These are phyloP conservation scores for Fraxinus floribunda DNA, from an alignment of 305 asterid genomes.

Conservation along the genomic window DNA sequence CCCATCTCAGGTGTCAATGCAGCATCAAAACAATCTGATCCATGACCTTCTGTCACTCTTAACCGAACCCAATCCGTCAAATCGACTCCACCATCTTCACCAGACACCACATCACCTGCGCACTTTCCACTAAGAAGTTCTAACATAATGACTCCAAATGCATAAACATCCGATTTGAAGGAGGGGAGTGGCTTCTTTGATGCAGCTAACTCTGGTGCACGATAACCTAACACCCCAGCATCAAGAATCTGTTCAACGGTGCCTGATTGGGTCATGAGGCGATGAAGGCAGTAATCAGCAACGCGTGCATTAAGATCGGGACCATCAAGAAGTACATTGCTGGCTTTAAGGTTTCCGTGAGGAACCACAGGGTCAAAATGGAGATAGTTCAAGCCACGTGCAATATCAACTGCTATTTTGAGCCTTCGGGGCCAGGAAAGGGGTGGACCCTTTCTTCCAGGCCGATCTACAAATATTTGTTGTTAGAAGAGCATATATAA, in stretches of 20 bases:
- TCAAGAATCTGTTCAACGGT: slow-evolving; percentile 91
- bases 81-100: slow-evolving; percentile 85
- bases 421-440: slow-evolving; percentile 87
- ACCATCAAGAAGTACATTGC: slow-evolving; percentile 78
- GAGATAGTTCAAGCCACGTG: slow-evolving; percentile 99
- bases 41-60: slow-evolving; percentile 81
- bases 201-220: slow-evolving; percentile 89
- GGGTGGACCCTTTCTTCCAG: slow-evolving; percentile 83
- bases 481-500: slow-evolving; percentile 3
- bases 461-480: slow-evolving; percentile 61
- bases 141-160: slow-evolving; percentile 80
- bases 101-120: slow-evolving; percentile 93
- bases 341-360: slow-evolving; percentile 94
- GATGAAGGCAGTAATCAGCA: slow-evolving; percentile 93
- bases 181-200: slow-evolving; percentile 87
- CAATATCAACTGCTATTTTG: slow-evolving; percentile 86
- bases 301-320: slow-evolving; percentile 80
- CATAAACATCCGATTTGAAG: slow-evolving; percentile 89
- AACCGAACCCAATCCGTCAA: slow-evolving; percentile 89
- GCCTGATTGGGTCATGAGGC: slow-evolving; percentile 93
- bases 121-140: slow-evolving; percentile 89
- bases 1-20: slow-evolving; percentile 53
- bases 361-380: slow-evolving; percentile 96
- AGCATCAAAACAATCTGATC: slow-evolving; percentile 72
- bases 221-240: slow-evolving; percentile 90